These are phyloP conservation scores for Crotalaria pallida DNA, from an alignment of 306 rosid species.

Conservation along the genomic window DNA sequence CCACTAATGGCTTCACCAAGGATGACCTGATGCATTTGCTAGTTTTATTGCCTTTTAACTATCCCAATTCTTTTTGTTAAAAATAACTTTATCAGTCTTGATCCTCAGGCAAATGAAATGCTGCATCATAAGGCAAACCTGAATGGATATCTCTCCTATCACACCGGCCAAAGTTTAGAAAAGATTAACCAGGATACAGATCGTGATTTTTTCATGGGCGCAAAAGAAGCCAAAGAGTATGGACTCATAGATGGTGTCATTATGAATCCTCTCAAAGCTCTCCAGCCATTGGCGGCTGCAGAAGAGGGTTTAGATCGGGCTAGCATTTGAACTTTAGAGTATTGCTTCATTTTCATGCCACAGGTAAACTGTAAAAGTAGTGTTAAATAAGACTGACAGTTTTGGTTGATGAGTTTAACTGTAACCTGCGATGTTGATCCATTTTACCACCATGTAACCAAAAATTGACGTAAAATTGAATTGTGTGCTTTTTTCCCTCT, in stretches of 20 bases:
- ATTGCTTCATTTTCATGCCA: conserved; percentile 19
- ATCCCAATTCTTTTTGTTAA: neutral
- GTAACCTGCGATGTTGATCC: no score
- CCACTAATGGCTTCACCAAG: neutral
- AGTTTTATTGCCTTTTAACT: neutral
- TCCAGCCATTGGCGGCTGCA: conserved; percentile 62
- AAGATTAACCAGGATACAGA: conserved; percentile 85
- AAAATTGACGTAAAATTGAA: neutral
- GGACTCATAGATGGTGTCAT: conserved; percentile 95
- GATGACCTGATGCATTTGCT: neutral
- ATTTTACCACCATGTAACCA: neutral
- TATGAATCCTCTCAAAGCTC: conserved; percentile 92
- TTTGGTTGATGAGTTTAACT: conserved; percentile 15
- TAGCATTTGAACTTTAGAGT: conserved; percentile 16
- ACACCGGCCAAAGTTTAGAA: conserved; percentile 90
- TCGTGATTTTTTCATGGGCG: conserved; percentile 98
- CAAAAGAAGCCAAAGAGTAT: conserved; percentile 93
- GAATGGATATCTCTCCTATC: conserved; percentile 86
- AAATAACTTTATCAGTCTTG: neutral
- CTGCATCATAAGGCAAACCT: conserved; percentile 93
- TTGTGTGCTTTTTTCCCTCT: no score
- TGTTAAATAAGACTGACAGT: no score
- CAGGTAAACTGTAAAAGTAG: conserved; percentile 11
- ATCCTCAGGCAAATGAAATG: conserved; percentile 89
- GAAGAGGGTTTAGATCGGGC: conserved; percentile 38